Base-by-base conservation (phyloP, 805 yeast species). In the Saturnispora saitoi region DNA sequence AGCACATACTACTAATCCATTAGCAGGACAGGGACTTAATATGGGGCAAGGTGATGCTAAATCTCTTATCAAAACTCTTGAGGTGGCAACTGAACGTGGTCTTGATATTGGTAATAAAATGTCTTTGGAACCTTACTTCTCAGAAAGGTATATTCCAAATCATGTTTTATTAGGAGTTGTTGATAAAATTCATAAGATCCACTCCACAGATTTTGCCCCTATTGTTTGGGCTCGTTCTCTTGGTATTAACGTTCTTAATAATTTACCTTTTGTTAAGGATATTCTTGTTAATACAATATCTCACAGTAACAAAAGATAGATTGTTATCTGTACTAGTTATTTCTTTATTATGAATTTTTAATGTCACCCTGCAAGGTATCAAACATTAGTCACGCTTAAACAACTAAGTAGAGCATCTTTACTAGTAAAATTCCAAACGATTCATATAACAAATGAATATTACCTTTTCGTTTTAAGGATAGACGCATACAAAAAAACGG, bases 11-110 rank as follows among this genome's bases (percentile, higher is more conserved):
- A 87, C 96, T 1, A 98, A 93, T 63, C 99, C 99, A 2, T 72
- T 93, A 51, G 97, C 97, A 4, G 99, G 99, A 9, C 99, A 93
- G 67, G 99, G 99, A 24, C 75, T 93, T 49, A 93, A 93, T 65
- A 89, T 91, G 96, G 99, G 99, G 19, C 97, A 90, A 64, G 82
- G 84, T 26, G 99, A 93, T 62, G 96, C 87, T 2, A 80, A 81
- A 50, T 70, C 81, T 2, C 70, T 93, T 29, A 80, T 83, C 1
- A 68, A 62, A 2, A 86, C 91, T 0, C 59, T 93, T 26, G 95
- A 86, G 54, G 69, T 53, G 9, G 95, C 95, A 0, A 68, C 77
- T 2, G 70, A 70, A 37, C 71, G 96, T 41, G 99, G 99, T 0
- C 72, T 86, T 50, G 99, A 93, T 59, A 83, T 91, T 46, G 99